Evolutionary conservation across 352 stramenopile genomes (phyloP).

Genomic region (Globisporangium lucens): DNA sequence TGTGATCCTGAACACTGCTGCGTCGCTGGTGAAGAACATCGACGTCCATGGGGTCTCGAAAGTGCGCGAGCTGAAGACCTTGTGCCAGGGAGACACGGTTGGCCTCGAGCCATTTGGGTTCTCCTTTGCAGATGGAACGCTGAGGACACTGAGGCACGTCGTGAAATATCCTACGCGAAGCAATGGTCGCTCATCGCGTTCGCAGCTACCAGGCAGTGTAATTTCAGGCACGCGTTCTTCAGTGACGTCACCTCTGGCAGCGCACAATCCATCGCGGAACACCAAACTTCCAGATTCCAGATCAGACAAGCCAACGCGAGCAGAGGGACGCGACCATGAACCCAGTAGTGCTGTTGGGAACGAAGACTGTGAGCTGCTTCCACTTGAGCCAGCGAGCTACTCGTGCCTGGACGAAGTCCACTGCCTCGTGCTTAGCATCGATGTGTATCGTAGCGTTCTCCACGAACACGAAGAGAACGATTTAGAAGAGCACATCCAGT

Average conservation of each 20-base stretch:
- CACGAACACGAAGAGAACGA: conserved; percentile 39
- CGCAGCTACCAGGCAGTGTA: not conserved
- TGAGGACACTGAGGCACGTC: conserved; percentile 26
- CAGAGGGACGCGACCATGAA: not conserved
- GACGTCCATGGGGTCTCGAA: conserved; percentile 40
- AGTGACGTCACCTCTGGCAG: not conserved
- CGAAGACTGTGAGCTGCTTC: conserved; percentile 5
- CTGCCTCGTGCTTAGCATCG: conserved; percentile 49
- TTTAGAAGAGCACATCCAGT: conserved; percentile 47
- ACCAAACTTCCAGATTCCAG: not conserved
- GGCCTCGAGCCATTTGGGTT: conserved; percentile 42
- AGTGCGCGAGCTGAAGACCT: conserved; percentile 47
- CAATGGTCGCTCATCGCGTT: not conserved
- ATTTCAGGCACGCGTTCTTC: not conserved
- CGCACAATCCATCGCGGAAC: not conserved
- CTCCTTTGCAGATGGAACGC: conserved; percentile 32
- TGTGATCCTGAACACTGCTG: conserved; percentile 42
- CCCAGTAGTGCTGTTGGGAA: conserved; percentile 10
- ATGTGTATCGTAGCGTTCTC: conserved; percentile 49
- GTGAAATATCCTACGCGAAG: not conserved
- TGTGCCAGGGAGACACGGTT: conserved; percentile 56
- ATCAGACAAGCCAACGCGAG: not conserved
- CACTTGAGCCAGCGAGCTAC: conserved; percentile 38
- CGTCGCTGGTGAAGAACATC: conserved; percentile 44
- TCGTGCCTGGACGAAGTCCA: conserved; percentile 51